Conservation (phyloP, 2,329 filamentous ascomycete genomes). For the Aureobasidium sp. region DNA sequence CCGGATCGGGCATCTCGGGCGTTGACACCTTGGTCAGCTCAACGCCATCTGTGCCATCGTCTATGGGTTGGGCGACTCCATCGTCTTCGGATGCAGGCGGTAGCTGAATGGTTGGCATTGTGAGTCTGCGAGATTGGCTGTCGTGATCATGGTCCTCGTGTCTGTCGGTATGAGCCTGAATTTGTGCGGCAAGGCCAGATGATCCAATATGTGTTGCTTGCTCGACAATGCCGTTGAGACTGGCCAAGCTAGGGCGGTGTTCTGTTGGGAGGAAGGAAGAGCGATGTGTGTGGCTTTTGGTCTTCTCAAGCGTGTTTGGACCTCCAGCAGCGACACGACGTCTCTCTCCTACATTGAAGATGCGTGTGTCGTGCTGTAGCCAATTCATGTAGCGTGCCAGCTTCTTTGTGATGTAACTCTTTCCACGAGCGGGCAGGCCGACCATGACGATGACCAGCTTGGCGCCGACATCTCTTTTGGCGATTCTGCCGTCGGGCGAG, state of each 20-base stretch:
- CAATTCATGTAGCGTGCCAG: conserved; percentile 90
- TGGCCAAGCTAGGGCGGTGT: conserved; percentile 20
- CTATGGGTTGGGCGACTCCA: not conserved
- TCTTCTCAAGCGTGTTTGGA: conserved; percentile 27
- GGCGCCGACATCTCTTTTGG: conserved; percentile 85
- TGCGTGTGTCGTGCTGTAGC: conserved; percentile 90
- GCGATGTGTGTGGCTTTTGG: conserved; percentile 19
- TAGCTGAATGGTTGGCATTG: not conserved
- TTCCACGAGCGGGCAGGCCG: conserved; percentile 85
- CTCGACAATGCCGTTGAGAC: conserved; percentile 19
- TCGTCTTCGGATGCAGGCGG: not conserved
- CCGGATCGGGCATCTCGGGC: conserved; percentile 13
- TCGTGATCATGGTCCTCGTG: not conserved
- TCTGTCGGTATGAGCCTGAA: conserved; percentile 51
- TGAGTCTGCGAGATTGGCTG: not conserved
- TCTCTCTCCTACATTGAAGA: conserved; percentile 96
- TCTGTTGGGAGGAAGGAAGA: conserved; percentile 15
- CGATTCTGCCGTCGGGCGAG: conserved; percentile 90
- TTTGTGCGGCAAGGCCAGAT: conserved; percentile 41
- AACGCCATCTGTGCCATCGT: conserved; percentile 15
- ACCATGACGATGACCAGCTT: conserved; percentile 99
- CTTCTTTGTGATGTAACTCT: conserved; percentile 99
- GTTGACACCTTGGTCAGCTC: conserved; percentile 21
- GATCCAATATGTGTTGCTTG: conserved; percentile 20
- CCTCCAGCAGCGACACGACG: conserved; percentile 69